phyloP scores from a whole-genome alignment of 129 eudicot species.

The Sambucus nigra region DNA sequence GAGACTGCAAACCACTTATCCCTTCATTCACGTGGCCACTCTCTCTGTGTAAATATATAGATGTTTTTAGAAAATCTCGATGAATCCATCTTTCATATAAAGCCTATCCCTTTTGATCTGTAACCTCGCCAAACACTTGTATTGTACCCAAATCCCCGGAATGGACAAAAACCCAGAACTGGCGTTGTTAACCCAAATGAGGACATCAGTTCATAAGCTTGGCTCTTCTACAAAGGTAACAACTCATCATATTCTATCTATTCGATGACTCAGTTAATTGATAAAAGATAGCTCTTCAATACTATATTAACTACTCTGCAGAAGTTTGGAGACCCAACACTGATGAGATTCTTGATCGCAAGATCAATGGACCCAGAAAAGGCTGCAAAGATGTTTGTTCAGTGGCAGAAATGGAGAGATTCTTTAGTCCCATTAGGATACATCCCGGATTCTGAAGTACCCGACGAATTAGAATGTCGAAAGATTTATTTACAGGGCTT shows the following conservation, averaged over 20 bases:
- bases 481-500: constrained; percentile 59
- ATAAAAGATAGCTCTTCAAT: not conserved
- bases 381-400: constrained; percentile 83
- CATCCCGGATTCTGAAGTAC: constrained; percentile 55
- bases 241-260: not conserved
- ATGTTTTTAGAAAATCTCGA: no score
- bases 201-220: constrained; percentile 38
- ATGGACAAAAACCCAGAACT: constrained; percentile 36
- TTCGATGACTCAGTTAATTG: not conserved
- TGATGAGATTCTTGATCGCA: constrained; percentile 67
- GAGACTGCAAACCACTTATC: no score
- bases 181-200: constrained; percentile 48
- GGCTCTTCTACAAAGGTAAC: constrained; percentile 56
- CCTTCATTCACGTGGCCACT: no score
- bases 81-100: not conserved
- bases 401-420: constrained; percentile 78
- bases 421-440: constrained; percentile 47
- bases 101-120: not conserved
- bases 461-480: constrained; percentile 39
- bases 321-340: constrained; percentile 42
- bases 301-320: constrained; percentile 8
- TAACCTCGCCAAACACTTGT: not conserved
- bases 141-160: not conserved
- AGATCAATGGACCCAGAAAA: constrained; percentile 74
- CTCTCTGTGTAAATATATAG: no score